These are phyloP conservation scores for Colletotrichum scovillei DNA, from an alignment of 2,329 filamentous ascomycete genomes.

Conservation along the genomic window DNA sequence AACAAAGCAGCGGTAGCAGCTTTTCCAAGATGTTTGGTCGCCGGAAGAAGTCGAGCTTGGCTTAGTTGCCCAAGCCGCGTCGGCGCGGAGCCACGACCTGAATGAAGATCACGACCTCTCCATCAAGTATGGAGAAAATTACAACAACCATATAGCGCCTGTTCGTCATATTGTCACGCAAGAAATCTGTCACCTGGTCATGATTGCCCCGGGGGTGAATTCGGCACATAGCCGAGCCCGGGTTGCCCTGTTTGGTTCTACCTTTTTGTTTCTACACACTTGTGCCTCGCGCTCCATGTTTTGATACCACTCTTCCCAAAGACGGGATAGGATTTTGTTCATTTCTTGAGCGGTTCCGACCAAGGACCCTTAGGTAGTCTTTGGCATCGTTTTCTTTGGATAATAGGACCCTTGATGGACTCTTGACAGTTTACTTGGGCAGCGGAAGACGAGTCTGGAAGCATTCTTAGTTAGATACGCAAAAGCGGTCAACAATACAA, in stretches of 20 bases:
- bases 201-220: neutral
- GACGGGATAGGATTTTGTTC: constrained; percentile 28
- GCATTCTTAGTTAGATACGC: neutral
- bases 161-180: neutral
- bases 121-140: constrained; percentile 14
- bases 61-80: constrained; percentile 38
- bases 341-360: constrained; percentile 12
- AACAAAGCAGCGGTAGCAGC: constrained; percentile 51
- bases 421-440: neutral
- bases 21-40: constrained; percentile 62
- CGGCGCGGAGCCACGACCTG: constrained; percentile 28
- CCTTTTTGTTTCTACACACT: constrained; percentile 11
- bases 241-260: constrained; percentile 1
- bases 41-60: constrained; percentile 57
- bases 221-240: neutral
- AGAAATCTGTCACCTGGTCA: neutral
- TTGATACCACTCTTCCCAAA: constrained; percentile 32
- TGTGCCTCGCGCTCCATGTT: constrained; percentile 16
- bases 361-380: constrained; percentile 3
- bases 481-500: neutral
- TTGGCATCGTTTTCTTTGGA: constrained; percentile 14
- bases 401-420: neutral
- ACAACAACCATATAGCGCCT: constrained; percentile 7
- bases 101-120: constrained; percentile 30
- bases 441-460: neutral